Percentiles rank a stretch among this genome's conserved stretches.
Conservation (phyloP, 2,329 filamentous ascomycete species). For the Alternaria dauci region DNA sequence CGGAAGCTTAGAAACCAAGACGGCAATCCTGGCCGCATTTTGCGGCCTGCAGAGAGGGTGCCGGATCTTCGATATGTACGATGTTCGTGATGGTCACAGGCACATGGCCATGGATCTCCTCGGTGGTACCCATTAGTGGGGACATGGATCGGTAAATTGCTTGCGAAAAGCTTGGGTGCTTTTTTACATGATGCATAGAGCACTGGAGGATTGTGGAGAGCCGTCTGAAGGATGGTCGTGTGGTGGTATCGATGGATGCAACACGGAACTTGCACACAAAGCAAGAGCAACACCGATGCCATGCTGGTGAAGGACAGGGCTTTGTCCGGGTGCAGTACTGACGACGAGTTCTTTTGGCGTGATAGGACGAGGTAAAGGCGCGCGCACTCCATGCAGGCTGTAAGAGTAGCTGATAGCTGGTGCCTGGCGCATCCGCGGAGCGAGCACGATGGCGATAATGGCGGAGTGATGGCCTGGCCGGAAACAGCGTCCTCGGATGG, state of each 20-base stretch:
- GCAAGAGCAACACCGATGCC: neutral
- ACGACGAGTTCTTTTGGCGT: neutral
- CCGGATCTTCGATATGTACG: neutral
- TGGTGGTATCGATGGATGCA: neutral
- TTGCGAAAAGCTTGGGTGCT: neutral
- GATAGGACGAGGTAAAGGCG: neutral
- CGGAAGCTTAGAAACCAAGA: neutral
- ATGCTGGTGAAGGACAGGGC: neutral
- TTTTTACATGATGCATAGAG: neutral
- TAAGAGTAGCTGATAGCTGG: neutral
- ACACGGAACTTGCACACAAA: neutral
- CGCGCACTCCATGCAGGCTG: neutral
- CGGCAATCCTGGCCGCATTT: neutral
- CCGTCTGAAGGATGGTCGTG: neutral
- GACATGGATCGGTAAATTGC: neutral
- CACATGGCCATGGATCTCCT: neutral
- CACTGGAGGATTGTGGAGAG: slow-evolving; percentile 1
- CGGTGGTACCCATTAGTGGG: neutral
- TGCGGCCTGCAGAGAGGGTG: neutral
- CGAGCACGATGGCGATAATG: neutral
- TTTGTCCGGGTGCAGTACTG: neutral
- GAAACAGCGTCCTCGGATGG: no score
- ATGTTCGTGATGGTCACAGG: neutral
- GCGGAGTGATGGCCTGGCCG: neutral
- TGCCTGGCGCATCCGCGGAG: neutral